A percentile compares a stretch with the other conserved stretches of the same genome.
Evolutionary conservation across 805 yeast species (phyloP).

Genomic region (Saccharomyces jurei): DNA sequence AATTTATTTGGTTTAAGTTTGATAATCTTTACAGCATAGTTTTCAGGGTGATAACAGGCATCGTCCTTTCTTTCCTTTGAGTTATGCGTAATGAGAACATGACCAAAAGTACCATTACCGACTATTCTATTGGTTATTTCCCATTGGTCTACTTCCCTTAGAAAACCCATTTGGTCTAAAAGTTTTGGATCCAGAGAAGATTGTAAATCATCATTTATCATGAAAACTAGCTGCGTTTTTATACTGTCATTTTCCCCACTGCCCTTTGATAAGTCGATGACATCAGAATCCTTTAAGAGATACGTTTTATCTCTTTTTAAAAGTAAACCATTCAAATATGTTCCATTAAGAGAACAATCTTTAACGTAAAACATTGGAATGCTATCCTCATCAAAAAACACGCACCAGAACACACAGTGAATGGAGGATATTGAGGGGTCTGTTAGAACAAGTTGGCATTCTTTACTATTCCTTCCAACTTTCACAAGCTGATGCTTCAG

Average conservation of each 20-base stretch:
- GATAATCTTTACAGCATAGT: constrained; percentile 46
- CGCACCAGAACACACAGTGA: constrained; percentile 44
- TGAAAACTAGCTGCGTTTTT: neutral
- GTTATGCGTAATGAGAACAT: constrained; percentile 29
- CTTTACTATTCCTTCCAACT: constrained; percentile 37
- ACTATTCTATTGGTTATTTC: constrained; percentile 33
- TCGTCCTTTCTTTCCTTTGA: constrained; percentile 18
- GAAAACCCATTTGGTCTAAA: constrained; percentile 17
- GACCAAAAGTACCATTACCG: constrained; percentile 55
- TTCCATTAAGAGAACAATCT: constrained; percentile 47
- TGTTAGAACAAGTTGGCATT: constrained; percentile 28
- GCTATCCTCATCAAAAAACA: constrained; percentile 42
- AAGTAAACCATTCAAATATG: constrained; percentile 34
- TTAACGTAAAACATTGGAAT: constrained; percentile 42
- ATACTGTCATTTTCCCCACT: constrained; percentile 1
- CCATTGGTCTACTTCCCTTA: constrained; percentile 34
- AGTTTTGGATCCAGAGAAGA: constrained; percentile 1
- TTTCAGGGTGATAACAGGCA: constrained; percentile 27
- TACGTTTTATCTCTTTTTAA: constrained; percentile 29
- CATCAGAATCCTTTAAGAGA: constrained; percentile 35
- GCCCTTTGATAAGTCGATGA: constrained; percentile 32
- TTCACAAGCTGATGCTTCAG: constrained; percentile 31
- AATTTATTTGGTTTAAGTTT: constrained; percentile 24
- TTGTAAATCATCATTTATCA: constrained; percentile 5
- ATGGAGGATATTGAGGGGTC: constrained; percentile 37